Conservation (phyloP, 202 grass and related monocot genomes). For the Panicum virgatum region DNA sequence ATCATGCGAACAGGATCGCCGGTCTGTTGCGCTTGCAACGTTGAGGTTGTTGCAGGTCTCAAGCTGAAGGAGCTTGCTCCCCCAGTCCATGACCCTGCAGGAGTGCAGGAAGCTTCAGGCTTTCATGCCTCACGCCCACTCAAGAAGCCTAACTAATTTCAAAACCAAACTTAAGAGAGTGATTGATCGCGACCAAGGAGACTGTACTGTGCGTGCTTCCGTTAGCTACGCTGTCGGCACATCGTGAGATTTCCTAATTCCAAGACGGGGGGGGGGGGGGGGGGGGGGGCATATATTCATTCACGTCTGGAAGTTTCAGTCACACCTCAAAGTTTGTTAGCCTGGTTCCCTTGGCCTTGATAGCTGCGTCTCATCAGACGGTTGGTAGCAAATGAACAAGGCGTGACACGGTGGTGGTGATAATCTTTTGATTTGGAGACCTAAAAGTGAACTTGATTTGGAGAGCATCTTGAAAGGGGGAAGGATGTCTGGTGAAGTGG, state of each 20-base stretch:
- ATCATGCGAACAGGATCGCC: conserved; percentile 25
- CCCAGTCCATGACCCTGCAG: not conserved
- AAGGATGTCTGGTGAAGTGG: conserved; percentile 56
- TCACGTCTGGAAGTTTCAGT: conserved; percentile 39
- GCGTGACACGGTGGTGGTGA: not conserved
- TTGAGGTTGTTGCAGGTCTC: conserved; percentile 58
- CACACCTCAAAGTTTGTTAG: conserved; percentile 72
- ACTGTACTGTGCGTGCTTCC: not conserved
- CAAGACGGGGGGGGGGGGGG: too few relatives aligned
- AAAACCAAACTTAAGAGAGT: conserved; percentile 37
- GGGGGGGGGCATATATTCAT: not conserved
- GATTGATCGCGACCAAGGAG: conserved; percentile 7
- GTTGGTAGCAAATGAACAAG: conserved; percentile 40
- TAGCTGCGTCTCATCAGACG: conserved; percentile 49
- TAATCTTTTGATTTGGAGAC: conserved; percentile 14
- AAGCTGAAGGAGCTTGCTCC: conserved; percentile 33
- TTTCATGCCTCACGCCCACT: not conserved
- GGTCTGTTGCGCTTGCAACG: conserved; percentile 48
- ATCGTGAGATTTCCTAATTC: conserved; percentile 8
- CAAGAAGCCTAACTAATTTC: conserved; percentile 20
- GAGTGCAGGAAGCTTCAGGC: conserved; percentile 30
- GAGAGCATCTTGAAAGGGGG: conserved; percentile 30
- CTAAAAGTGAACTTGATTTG: conserved; percentile 32
- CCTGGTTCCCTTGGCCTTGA: conserved; percentile 44
- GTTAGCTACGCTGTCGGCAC: conserved; percentile 24